Conservation (phyloP, 768 basidiomycete species). For the Rhodotorula kratochvilovae region DNA sequence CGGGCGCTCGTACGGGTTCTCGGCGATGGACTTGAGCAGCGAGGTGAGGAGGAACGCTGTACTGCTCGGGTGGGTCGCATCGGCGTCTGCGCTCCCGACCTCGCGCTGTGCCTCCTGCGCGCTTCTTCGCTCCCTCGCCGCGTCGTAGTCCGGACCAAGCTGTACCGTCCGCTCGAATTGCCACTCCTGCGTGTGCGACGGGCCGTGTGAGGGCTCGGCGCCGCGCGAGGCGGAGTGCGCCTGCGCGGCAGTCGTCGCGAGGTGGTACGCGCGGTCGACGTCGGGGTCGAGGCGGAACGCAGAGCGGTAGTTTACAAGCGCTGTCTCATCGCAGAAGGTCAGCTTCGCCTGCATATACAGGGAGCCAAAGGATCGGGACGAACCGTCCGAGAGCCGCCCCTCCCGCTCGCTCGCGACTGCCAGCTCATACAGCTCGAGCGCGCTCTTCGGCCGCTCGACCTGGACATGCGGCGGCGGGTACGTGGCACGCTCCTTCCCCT, state of each 20-base stretch:
- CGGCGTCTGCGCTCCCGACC: slow-evolving; percentile 15
- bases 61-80: slow-evolving; percentile 28
- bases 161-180: slow-evolving; percentile 40
- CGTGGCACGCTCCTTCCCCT: slow-evolving; percentile 16
- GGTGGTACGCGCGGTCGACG: slow-evolving; percentile 40
- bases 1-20: slow-evolving; percentile 37
- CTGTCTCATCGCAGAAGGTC: neutral
- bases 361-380: neutral
- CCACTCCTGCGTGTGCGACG: slow-evolving; percentile 16
- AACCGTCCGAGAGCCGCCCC: slow-evolving; percentile 40
- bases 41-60: slow-evolving; percentile 28
- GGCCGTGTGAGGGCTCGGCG: neutral
- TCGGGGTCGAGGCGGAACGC: slow-evolving; percentile 40
- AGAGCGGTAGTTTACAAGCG: slow-evolving; percentile 26
- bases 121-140: slow-evolving; percentile 31
- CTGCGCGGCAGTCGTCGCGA: slow-evolving; percentile 14
- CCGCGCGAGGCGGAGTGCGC: neutral
- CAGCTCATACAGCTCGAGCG: slow-evolving; percentile 38
- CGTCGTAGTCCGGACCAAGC: slow-evolving; percentile 39
- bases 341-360: neutral
- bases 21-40: slow-evolving; percentile 31
- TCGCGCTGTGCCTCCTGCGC: slow-evolving; percentile 34
- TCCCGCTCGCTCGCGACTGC: slow-evolving; percentile 39
- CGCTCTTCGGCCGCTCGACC: slow-evolving; percentile 20
- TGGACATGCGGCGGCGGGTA: neutral